Conservation (phyloP, 129 eudicot genomes). For the Flaveria bidentis region DNA sequence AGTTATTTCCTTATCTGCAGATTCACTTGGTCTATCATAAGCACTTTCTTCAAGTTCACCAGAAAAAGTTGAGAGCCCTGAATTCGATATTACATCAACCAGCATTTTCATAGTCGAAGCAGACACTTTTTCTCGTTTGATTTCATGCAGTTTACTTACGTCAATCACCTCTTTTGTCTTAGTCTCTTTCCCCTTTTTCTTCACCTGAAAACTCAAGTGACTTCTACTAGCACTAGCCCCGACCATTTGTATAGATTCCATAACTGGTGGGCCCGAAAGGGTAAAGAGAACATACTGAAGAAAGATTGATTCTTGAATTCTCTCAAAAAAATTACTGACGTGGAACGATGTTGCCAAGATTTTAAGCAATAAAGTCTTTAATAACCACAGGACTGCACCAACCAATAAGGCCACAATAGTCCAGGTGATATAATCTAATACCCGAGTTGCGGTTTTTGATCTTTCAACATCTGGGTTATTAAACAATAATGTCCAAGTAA, state of each 20-base stretch:
- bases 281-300: slow-evolving; percentile 75
- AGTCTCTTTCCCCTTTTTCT: slow-evolving; percentile 41
- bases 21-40: slow-evolving; percentile 53
- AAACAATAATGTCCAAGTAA: slow-evolving; percentile 67
- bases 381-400: slow-evolving; percentile 74
- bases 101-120: slow-evolving; percentile 92
- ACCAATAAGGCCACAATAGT: slow-evolving; percentile 60
- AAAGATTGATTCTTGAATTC: slow-evolving; percentile 86
- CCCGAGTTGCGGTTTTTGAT: slow-evolving; percentile 33
- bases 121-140: slow-evolving; percentile 86
- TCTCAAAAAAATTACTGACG: slow-evolving; percentile 81
- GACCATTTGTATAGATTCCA: slow-evolving; percentile 49
- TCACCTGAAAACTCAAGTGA: slow-evolving; percentile 52
- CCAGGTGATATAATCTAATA: slow-evolving; percentile 67
- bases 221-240: slow-evolving; percentile 47
- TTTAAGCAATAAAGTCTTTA: slow-evolving; percentile 73
- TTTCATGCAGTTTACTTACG: slow-evolving; percentile 68
- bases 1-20: slow-evolving; percentile 65
- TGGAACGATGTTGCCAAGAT: slow-evolving; percentile 82
- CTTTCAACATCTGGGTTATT: slow-evolving; percentile 35
- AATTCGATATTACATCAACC: slow-evolving; percentile 65
- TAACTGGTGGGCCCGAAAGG: slow-evolving; percentile 75
- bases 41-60: slow-evolving; percentile 60
- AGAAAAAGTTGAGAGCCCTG: slow-evolving; percentile 79
- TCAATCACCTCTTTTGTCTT: slow-evolving; percentile 69